Percentiles rank a stretch among this genome's conserved stretches.
Evolutionary conservation across 805 yeast genomes (phyloP).

Genomic region (Starmerella apis): DNA sequence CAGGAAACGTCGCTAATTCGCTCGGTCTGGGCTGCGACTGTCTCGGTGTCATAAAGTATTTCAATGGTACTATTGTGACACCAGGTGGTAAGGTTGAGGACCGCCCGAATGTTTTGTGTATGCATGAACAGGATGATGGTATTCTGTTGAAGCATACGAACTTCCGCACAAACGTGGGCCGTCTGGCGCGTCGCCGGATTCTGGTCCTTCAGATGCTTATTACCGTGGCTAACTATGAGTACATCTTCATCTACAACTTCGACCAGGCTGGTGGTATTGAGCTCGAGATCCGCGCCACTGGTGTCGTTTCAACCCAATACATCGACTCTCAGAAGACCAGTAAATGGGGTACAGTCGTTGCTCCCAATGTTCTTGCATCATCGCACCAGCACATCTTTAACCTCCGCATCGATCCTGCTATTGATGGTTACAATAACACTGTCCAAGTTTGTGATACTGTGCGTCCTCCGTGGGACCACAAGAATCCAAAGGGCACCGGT

Average conservation of each 20-base stretch:
- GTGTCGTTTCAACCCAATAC: constrained; percentile 77
- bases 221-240: constrained; percentile 77
- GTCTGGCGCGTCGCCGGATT: constrained; percentile 66
- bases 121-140: constrained; percentile 81
- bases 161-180: constrained; percentile 64
- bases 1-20: constrained; percentile 61
- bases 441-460: constrained; percentile 62
- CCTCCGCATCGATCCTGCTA: constrained; percentile 69
- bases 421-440: constrained; percentile 70
- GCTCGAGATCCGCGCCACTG: constrained; percentile 75
- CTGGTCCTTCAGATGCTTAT: constrained; percentile 71
- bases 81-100: constrained; percentile 51
- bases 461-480: constrained; percentile 45
- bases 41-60: constrained; percentile 64
- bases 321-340: constrained; percentile 57
- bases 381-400: constrained; percentile 75
- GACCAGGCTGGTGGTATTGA: constrained; percentile 70
- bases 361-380: constrained; percentile 72
- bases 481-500: constrained; percentile 62
- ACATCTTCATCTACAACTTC: constrained; percentile 58
- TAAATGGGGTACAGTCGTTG: constrained; percentile 64
- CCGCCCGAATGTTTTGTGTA: constrained; percentile 61
- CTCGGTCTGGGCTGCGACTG: constrained; percentile 71
- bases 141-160: constrained; percentile 66
- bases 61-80: constrained; percentile 49